A percentile compares a stretch with the other conserved stretches of the same genome.
Evolutionary conservation across 371 early-diverging fungal genomes (phyloP).

Genomic region (Mortierella sp.): DNA sequence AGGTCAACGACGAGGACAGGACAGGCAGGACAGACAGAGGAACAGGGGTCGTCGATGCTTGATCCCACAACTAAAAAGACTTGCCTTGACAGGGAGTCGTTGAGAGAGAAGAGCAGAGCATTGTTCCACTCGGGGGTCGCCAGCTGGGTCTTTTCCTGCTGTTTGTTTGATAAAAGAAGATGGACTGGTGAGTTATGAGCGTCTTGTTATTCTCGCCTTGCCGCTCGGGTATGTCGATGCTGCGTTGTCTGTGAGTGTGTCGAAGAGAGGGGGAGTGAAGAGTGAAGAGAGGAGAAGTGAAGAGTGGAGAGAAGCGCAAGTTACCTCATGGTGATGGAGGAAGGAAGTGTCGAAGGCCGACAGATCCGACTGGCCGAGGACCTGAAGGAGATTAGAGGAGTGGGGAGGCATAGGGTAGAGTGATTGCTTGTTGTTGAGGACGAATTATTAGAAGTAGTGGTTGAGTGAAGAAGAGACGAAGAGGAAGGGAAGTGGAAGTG

Average conservation of each 20-base stretch:
- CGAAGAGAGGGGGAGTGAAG: background rate
- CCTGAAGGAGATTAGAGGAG: constrained; percentile 36
- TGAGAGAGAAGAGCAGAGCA: constrained; percentile 28
- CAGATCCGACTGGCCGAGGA: constrained; percentile 36
- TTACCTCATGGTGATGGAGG: constrained; percentile 48
- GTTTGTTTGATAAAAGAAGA: background rate
- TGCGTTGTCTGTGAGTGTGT: background rate
- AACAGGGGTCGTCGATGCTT: background rate
- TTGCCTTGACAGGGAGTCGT: constrained; percentile 44
- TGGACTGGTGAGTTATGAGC: no score
- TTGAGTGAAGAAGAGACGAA: background rate
- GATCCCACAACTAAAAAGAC: background rate
- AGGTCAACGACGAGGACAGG: background rate
- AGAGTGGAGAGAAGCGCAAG: background rate
- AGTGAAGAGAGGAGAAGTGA: no score
- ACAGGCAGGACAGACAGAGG: no score
- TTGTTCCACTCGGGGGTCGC: constrained; percentile 44
- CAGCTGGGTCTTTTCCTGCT: constrained; percentile 38
- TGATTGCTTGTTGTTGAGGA: background rate
- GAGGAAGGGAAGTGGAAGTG: background rate
- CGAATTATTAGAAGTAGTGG: background rate
- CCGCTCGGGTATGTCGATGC: background rate
- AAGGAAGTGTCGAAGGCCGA: constrained; percentile 45
- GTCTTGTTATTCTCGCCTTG: background rate
- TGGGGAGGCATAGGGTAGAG: constrained; percentile 43